Percentiles rank a stretch among this genome's conserved stretches.
These are phyloP conservation scores for Tuber melanosporum DNA, from an alignment of 495 filamentous ascomycete species.

Conservation along the genomic window DNA sequence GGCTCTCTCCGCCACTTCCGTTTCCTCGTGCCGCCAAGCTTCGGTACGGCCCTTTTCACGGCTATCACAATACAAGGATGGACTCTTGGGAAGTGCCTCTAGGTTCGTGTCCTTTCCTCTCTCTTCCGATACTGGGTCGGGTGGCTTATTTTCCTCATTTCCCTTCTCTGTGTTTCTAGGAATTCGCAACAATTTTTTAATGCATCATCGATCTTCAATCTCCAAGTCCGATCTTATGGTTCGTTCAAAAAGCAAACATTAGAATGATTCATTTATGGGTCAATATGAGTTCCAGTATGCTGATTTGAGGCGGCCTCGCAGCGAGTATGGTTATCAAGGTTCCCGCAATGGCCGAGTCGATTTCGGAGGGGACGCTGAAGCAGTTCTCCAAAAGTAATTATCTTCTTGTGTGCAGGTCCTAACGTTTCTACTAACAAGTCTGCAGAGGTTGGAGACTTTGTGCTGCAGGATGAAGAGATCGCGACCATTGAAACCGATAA, in stretches of 20 bases:
- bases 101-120: conserved; percentile 5
- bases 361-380: conserved; percentile 94
- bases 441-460: conserved; percentile 80
- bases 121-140: conserved; percentile 11
- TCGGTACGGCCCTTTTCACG: conserved; percentile 35
- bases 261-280: not conserved
- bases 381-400: conserved; percentile 78
- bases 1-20: conserved; percentile 16
- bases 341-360: conserved; percentile 97
- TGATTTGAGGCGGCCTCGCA: conserved; percentile 4
- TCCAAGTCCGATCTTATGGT: conserved; percentile 39
- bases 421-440: conserved; percentile 32
- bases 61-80: conserved; percentile 27
- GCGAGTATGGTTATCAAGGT: conserved; percentile 79
- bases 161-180: conserved; percentile 21
- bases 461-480: conserved; percentile 95
- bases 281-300: not conserved
- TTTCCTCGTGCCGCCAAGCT: conserved; percentile 10
- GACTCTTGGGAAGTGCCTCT: conserved; percentile 15
- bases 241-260: conserved; percentile 8
- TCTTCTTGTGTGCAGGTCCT: conserved; percentile 6
- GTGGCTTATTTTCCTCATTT: conserved; percentile 6
- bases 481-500: conserved; percentile 99
- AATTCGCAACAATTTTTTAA: conserved; percentile 32
- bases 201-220: conserved; percentile 29